Base-by-base conservation (phyloP, 129 eudicot genomes). In the Artemisia annua region DNA sequence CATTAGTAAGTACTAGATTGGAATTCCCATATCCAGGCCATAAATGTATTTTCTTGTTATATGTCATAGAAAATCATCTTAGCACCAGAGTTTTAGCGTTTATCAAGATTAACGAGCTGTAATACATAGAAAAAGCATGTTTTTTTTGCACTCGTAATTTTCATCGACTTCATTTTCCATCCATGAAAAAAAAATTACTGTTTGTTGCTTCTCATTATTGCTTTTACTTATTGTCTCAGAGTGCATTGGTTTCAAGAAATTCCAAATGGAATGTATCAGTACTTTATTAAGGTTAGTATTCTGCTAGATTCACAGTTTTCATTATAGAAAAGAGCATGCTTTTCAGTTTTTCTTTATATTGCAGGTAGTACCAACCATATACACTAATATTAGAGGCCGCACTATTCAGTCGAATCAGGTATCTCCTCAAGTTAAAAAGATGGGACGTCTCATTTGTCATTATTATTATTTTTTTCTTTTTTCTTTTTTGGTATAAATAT, bases 341-440 rank as follows among this genome's bases (percentile, higher is more conserved):
- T 15, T 59, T 59, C 8, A 11, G 50, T 56, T 16, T 19, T 68
- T 17, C 6, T 69, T 12, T 56, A 15, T 11, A 39, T 68, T 87
- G 63, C 85, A 91, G 97, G 96, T 91, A 66, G 98, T 93, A 52
- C 96, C 98, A 54, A 89, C 98, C 48, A 70, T 89, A 55, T 93
- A 89, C 85, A 93, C 95, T 52, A 81, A 86, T 72, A 77, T 87
- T 66, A 85, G 87, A 71, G 95, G 98, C 68, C 79, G 76, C 62
- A 89, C 85, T 28, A 93, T 89, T 59, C 81, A 82, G 39, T 93
- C 98, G 71, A 93, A 93, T 88, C 98, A 93, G 97, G 98, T 87
- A 83, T 50, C 48, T 69, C 11, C 49, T 66, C 64, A 57, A 52
- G 15, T 51, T 65, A 13, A 16, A 35, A 65, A 65, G 13, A 11